These are phyloP conservation scores for Platanthera guangdongensis DNA, from an alignment of 106 monocot genomes.

Conservation along the genomic window DNA sequence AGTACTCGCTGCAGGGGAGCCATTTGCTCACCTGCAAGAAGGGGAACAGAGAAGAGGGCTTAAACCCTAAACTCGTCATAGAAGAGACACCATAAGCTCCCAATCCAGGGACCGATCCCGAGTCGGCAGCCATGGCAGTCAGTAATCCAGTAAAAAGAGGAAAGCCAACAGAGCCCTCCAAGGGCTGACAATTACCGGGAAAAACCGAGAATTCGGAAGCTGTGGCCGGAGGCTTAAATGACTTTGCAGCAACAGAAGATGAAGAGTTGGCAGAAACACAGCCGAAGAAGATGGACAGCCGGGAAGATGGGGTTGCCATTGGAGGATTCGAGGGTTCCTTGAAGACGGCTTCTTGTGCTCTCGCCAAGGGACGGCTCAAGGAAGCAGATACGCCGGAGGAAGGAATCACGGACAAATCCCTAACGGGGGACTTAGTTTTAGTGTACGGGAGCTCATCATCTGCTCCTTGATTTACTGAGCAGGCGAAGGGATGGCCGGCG, in stretches of 20 bases:
- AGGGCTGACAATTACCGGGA: not conserved
- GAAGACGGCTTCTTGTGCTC: not conserved
- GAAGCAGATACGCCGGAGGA: not conserved
- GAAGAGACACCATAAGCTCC: conserved; percentile 46
- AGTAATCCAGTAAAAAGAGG: conserved; percentile 37
- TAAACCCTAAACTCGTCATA: conserved; percentile 30
- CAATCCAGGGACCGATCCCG: conserved; percentile 19
- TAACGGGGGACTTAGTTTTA: not conserved
- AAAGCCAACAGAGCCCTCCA: not conserved
- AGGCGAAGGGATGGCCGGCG: conserved; percentile 15
- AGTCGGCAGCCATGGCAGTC: conserved; percentile 29
- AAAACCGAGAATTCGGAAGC: not conserved
- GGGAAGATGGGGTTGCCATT: not conserved
- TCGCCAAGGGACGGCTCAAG: not conserved
- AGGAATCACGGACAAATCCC: not conserved
- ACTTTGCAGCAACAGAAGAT: not conserved
- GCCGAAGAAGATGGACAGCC: not conserved
- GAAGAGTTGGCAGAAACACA: not conserved
- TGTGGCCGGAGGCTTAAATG: not conserved
- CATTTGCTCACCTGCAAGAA: conserved; percentile 59
- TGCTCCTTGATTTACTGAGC: conserved; percentile 12
- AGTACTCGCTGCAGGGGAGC: conserved; percentile 81
- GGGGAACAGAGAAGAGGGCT: conserved; percentile 58
- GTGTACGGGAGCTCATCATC: conserved; percentile 6
- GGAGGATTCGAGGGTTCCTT: conserved; percentile 3